phyloP scores from a whole-genome alignment of 352 stramenopile genomes.

The Pythium dissotocum region DNA sequence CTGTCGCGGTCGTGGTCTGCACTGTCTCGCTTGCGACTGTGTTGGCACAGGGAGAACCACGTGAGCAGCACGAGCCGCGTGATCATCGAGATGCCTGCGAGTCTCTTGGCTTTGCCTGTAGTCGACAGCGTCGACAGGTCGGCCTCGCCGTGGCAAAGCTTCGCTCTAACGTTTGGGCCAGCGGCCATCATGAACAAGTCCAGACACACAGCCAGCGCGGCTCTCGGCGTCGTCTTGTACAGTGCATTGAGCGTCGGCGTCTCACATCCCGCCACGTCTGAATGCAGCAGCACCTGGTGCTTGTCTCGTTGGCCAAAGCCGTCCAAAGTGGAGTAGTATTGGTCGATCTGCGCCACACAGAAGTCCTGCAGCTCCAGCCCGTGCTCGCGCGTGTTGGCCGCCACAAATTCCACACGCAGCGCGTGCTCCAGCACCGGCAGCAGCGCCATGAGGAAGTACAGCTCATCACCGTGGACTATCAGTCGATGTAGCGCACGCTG shows the following conservation, averaged over 20 bases:
- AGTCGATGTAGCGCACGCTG: slow-evolving; percentile 33
- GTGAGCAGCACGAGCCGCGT: slow-evolving; percentile 42
- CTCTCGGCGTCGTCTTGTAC: slow-evolving; percentile 46
- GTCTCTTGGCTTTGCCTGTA: not conserved
- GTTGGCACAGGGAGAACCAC: slow-evolving; percentile 22
- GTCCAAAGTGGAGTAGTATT: slow-evolving; percentile 81
- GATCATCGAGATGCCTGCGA: slow-evolving; percentile 23
- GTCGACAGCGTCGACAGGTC: slow-evolving; percentile 31
- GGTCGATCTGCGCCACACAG: slow-evolving; percentile 51
- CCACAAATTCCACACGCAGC: slow-evolving; percentile 59
- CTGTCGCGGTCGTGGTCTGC: not conserved
- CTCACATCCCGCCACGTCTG: slow-evolving; percentile 23
- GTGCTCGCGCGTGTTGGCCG: slow-evolving; percentile 32
- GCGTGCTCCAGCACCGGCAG: slow-evolving; percentile 72
- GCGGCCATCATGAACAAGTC: slow-evolving; percentile 80
- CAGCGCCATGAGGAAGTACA: slow-evolving; percentile 56
- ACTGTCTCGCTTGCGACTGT: not conserved
- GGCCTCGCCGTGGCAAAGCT: slow-evolving; percentile 71
- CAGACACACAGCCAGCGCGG: slow-evolving; percentile 44
- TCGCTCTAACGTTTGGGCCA: slow-evolving; percentile 66
- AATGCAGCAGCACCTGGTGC: slow-evolving; percentile 70
- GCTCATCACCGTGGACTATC: slow-evolving; percentile 35
- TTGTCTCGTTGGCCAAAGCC: slow-evolving; percentile 77
- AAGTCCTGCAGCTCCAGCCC: slow-evolving; percentile 36
- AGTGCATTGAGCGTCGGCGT: slow-evolving; percentile 36